Percentiles rank a stretch among this genome's conserved stretches.
Evolutionary conservation across 345 rosid genomes (phyloP).

Genomic region (Iberis pinnata): DNA sequence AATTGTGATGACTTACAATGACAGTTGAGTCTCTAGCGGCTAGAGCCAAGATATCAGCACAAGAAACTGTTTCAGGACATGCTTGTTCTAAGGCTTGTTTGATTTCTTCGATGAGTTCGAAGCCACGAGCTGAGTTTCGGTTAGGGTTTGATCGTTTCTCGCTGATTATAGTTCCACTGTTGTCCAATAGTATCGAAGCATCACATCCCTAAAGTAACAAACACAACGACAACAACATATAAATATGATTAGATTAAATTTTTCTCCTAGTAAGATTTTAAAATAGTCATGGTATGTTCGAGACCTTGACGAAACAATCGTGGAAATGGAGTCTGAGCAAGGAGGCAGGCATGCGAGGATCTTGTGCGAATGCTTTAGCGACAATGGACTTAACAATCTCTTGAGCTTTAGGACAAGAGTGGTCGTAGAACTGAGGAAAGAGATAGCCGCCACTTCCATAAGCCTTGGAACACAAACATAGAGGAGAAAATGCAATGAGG

Average conservation of each 20-base stretch:
- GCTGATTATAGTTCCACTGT: slow-evolving; percentile 44
- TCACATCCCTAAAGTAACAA: slow-evolving; percentile 99
- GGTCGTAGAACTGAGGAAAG: slow-evolving; percentile 47
- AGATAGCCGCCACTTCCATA: slow-evolving; percentile 38
- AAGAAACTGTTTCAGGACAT: slow-evolving; percentile 76
- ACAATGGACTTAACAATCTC: slow-evolving; percentile 52
- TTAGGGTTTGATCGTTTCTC: slow-evolving; percentile 81
- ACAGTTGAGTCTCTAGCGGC: slow-evolving; percentile 91
- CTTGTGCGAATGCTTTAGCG: slow-evolving; percentile 50
- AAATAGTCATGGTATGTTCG: no score
- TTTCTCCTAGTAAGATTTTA: not conserved
- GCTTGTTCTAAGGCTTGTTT: slow-evolving; percentile 65
- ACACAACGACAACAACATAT: no score
- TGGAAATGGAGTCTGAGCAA: slow-evolving; percentile 75
- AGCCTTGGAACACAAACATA: slow-evolving; percentile 37
- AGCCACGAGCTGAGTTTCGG: slow-evolving; percentile 70
- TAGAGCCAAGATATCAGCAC: slow-evolving; percentile 69
- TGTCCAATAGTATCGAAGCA: slow-evolving; percentile 70
- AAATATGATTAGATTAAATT: no score
- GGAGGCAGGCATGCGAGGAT: slow-evolving; percentile 78
- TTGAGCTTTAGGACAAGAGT: slow-evolving; percentile 54
- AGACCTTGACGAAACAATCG: slow-evolving; percentile 86
- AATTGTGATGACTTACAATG: slow-evolving; percentile 72
- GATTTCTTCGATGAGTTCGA: slow-evolving; percentile 71
- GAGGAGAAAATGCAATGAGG: slow-evolving; percentile 36